Conservation (phyloP, 2,329 filamentous ascomycete species). For the Aspergillus awamori region DNA sequence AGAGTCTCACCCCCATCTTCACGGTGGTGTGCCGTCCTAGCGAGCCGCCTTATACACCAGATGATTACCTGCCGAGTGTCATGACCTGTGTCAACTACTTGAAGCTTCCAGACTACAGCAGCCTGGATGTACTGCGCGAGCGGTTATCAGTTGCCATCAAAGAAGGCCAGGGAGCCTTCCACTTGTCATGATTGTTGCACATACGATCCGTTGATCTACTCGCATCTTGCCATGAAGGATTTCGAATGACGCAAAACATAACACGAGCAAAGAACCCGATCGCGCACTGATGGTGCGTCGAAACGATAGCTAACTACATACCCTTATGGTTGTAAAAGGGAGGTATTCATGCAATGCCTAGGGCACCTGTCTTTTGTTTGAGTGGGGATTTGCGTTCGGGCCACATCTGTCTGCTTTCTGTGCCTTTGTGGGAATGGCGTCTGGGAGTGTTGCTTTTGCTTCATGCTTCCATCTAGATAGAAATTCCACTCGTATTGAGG, state of each 20-base stretch:
- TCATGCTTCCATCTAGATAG: constrained; percentile 11
- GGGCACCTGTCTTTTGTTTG: background rate
- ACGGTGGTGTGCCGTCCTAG: constrained; percentile 99
- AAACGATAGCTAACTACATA: constrained; percentile 18
- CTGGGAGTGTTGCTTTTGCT: background rate
- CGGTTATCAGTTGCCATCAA: constrained; percentile 83
- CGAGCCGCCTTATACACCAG: constrained; percentile 87
- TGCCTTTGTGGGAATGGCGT: constrained; percentile 2
- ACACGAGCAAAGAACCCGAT: background rate
- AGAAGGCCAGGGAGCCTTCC: constrained; percentile 97
- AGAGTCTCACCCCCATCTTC: constrained; percentile 95
- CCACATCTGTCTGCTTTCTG: background rate
- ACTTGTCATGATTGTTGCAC: constrained; percentile 67
- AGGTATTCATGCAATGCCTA: constrained; percentile 14
- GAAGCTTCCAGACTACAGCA: constrained; percentile 93
- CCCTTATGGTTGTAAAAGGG: constrained; percentile 19
- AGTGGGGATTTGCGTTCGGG: background rate
- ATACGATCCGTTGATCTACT: background rate
- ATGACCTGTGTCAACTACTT: constrained; percentile 99
- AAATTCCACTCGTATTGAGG: constrained; percentile 5
- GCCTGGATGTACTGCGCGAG: constrained; percentile 72
- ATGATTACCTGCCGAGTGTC: constrained; percentile 98
- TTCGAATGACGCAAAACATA: background rate
- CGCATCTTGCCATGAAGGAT: background rate
- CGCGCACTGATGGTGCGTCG: constrained; percentile 8